phyloP scores from a whole-genome alignment of 1,139 yeast genomes.

The Pichia sp. region DNA sequence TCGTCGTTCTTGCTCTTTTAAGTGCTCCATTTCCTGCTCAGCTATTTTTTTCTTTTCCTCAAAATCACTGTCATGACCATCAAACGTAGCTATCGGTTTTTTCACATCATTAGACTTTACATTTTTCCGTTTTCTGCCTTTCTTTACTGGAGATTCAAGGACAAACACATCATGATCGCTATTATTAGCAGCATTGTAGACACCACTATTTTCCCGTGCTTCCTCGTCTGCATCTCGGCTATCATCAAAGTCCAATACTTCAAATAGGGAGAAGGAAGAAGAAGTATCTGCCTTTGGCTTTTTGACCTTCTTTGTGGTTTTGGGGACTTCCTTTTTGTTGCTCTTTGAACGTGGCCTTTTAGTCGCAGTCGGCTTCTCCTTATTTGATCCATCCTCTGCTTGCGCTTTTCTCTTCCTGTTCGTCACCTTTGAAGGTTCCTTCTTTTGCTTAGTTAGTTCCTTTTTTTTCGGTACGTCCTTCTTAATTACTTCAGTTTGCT shows the following conservation, averaged over 20 bases:
- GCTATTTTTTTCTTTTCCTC: background rate
- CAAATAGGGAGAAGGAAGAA: conserved; percentile 13
- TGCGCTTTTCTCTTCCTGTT: background rate
- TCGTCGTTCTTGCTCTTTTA: conserved; percentile 5
- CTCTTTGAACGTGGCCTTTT: background rate
- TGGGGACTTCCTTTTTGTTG: background rate
- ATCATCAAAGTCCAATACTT: conserved; percentile 11
- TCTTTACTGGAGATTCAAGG: conserved; percentile 13
- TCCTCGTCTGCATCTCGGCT: background rate
- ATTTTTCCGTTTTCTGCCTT: background rate
- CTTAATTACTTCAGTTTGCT: background rate
- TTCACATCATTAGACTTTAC: background rate
- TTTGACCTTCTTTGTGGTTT: background rate
- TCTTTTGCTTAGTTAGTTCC: background rate
- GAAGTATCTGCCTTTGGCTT: background rate
- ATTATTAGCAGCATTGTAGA: too few relatives aligned
- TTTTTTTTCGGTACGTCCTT: background rate
- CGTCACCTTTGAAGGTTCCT: background rate
- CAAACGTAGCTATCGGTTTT: background rate
- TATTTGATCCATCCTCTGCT: background rate
- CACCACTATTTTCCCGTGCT: background rate
- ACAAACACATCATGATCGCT: conserved; percentile 10
- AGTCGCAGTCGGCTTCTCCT: background rate
- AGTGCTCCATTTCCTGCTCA: background rate
- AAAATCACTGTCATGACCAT: background rate